Conservation (phyloP, 2,329 filamentous ascomycete species). For the Aureobasidium sp. region DNA sequence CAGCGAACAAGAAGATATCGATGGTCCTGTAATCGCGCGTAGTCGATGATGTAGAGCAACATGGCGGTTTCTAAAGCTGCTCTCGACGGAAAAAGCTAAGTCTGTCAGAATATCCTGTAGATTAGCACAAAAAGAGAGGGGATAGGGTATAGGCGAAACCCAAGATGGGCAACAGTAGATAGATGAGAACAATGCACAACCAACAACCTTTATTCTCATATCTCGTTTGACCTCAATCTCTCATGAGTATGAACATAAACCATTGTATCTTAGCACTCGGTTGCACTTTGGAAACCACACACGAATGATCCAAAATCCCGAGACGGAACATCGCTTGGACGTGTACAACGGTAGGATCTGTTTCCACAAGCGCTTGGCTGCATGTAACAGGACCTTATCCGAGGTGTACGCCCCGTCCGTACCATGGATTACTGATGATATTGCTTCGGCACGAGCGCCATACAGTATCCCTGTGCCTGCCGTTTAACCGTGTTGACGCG, state of each 20-base stretch:
- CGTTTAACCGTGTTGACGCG: neutral
- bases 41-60: neutral
- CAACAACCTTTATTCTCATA: neutral
- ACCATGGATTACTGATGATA: neutral
- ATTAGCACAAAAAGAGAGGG: neutral
- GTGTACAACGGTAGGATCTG: neutral
- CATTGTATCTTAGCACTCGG: neutral
- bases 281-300: neutral
- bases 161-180: too few relatives aligned
- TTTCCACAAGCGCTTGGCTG: neutral
- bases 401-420: neutral
- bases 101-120: neutral
- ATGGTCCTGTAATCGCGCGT: neutral
- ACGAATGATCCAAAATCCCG: neutral
- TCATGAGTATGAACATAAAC: neutral
- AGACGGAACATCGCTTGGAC: neutral
- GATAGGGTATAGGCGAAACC: neutral
- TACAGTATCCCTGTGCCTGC: neutral
- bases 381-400: neutral
- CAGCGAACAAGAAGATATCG: too few relatives aligned
- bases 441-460: neutral
- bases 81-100: too few relatives aligned
- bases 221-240: neutral
- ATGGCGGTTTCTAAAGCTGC: neutral
- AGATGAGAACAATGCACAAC: too few relatives aligned